phyloP scores from a whole-genome alignment of 2,329 filamentous ascomycete species.

The Acrodontium crateriforme region DNA sequence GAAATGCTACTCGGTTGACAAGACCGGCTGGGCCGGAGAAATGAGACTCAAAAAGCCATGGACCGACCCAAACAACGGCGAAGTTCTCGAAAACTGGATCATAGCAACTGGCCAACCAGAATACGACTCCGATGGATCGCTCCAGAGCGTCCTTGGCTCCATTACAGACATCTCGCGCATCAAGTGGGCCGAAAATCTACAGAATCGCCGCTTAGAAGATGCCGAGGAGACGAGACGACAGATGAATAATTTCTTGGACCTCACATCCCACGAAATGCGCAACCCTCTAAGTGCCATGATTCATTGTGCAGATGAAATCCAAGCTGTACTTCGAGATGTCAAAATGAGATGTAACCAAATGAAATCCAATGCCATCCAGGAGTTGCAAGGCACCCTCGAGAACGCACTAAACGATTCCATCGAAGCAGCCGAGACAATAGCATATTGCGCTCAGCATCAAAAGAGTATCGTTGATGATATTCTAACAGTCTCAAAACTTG shows the following conservation, averaged over 20 bases:
- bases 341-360: too few relatives aligned
- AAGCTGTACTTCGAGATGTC: too few relatives aligned
- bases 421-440: constrained; percentile 18
- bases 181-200: constrained; percentile 19
- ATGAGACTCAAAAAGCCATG: too few relatives aligned
- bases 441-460: constrained; percentile 19
- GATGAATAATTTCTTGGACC: constrained; percentile 21
- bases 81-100: too few relatives aligned
- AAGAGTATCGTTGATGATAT: constrained; percentile 34
- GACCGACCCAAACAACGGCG: too few relatives aligned
- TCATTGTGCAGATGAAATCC: constrained; percentile 28
- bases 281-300: constrained; percentile 29
- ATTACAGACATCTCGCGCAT: constrained; percentile 21
- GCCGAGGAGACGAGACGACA: constrained; percentile 22
- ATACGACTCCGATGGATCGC: too few relatives aligned
- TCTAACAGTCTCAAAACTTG: constrained; percentile 29
- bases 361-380: background rate
- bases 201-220: constrained; percentile 21
- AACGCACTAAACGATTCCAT: constrained; percentile 5
- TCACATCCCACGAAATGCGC: constrained; percentile 27
- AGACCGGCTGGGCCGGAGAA: too few relatives aligned
- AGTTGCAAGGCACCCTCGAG: background rate
- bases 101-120: too few relatives aligned
- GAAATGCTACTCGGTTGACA: too few relatives aligned
- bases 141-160: too few relatives aligned